Conservation (phyloP, 345 rosid genomes). For the Cochlearia excelsa region DNA sequence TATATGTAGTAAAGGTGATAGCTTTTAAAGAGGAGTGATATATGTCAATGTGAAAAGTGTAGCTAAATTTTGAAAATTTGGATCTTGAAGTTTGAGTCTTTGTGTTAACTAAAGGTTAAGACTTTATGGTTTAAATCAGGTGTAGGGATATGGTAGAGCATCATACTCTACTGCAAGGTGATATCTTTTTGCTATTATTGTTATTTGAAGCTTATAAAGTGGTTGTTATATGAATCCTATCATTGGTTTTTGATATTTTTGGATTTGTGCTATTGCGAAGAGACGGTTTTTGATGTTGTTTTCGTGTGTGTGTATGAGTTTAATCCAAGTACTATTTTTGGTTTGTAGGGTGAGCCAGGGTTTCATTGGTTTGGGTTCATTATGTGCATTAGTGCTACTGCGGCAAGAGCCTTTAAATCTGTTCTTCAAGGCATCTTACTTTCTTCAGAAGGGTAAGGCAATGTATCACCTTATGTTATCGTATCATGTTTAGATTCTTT, state of each 20-base stretch:
- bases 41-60: background rate
- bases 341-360: conserved; percentile 83
- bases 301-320: background rate
- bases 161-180: conserved; percentile 22
- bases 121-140: conserved; percentile 25
- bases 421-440: conserved; percentile 95
- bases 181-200: background rate
- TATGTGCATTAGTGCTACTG: conserved; percentile 94
- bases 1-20: too few species aligned
- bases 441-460: conserved; percentile 78
- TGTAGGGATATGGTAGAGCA: conserved; percentile 18
- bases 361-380: conserved; percentile 92
- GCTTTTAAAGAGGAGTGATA: too few species aligned
- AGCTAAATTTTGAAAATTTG: conserved; percentile 1
- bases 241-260: background rate
- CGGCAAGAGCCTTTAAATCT: conserved; percentile 93
- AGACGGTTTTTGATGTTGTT: background rate
- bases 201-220: conserved; percentile 25
- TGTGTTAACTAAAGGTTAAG: conserved; percentile 23
- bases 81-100: conserved; percentile 7
- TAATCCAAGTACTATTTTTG: background rate
- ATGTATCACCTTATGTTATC: background rate
- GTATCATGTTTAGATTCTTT: background rate
- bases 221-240: background rate
- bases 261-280: conserved; percentile 1